phyloP scores from a whole-genome alignment of 192 early-diverging fungal genomes.

The Chytriomyces confervae region DNA sequence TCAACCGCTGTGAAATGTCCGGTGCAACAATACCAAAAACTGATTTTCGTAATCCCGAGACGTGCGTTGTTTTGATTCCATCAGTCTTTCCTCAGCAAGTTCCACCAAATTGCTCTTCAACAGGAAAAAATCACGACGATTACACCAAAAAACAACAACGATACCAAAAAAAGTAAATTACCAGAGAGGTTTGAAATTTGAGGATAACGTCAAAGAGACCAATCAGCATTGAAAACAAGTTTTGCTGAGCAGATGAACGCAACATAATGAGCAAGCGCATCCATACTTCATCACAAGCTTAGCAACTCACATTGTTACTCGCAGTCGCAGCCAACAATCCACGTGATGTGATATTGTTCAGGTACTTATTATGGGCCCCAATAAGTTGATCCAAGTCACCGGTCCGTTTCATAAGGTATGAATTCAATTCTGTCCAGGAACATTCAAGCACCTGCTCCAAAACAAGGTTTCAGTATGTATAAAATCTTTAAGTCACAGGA shows the following conservation, averaged over 20 bases:
- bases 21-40: constrained; percentile 17
- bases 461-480: not conserved
- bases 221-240: constrained; percentile 29
- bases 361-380: constrained; percentile 77
- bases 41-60: not conserved
- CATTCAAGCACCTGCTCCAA: constrained; percentile 74
- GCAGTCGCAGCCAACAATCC: constrained; percentile 57
- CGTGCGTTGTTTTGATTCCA: not conserved
- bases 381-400: constrained; percentile 84
- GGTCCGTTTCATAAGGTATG: constrained; percentile 58
- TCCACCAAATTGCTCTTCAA: constrained; percentile 3
- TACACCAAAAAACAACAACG: not conserved
- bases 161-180: constrained; percentile 7
- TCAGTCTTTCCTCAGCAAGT: constrained; percentile 11
- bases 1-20: not conserved
- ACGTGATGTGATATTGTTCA: constrained; percentile 69
- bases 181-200: constrained; percentile 19
- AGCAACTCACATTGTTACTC: not conserved
- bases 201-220: constrained; percentile 32
- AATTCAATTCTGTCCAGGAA: constrained; percentile 82
- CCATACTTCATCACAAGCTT: not conserved
- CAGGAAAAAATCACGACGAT: not conserved
- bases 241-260: constrained; percentile 9
- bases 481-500: not conserved
- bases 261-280: not conserved